Evolutionary conservation across 108 stramenopile species (phyloP), one percentile per base, ranked within the genome.

Genomic region (Stephanodiscus minutulus): DNA sequence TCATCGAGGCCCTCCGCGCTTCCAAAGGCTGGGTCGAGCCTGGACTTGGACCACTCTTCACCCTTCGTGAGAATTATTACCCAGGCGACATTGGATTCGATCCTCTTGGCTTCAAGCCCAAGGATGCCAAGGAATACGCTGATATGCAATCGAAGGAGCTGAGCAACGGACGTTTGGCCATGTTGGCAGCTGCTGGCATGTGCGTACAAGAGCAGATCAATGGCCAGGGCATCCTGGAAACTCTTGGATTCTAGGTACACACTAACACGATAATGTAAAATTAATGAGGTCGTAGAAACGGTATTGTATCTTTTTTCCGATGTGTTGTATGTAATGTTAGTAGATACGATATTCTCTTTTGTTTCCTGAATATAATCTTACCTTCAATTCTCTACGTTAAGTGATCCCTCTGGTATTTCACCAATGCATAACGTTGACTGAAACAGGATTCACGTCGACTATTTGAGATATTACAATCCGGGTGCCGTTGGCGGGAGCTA

Each of bases 81-180:
- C 84, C 83, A 0, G 85, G 85, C 33, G 85, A 86, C 55, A 67
- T 86, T 43, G 82, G 78, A 36, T 85, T 80, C 31, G 83, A 86
- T 53, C 85, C 83, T 4, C 79, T 86, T 7, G 73, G 82, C 64
- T 75, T 86, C 53, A 81, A 81, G 76, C 85, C 85, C 22, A 56
- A 39, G 36, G 74, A 81, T 68, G 72, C 57, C 12, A 61, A 66
- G 70, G 84, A 49, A 5, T 79, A 79, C 56, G 24, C 47, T 3
- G 64, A 57, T 33, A 48, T 85, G 78, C 64, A 67, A 33, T 53
- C 76, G 5, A 66, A 56, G 35, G 79, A 81, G 48, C 48, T 81
- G 50, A 76, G 73, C 65, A 87, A 87, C n/a, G 86, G 86, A 11
- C 81, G 85, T 1, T 64, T 87, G 37, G 81, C 86, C 37, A 88